A percentile compares a stretch with the other conserved stretches of the same genome.
Conservation (phyloP, 768 basidiomycete genomes). For the Favolaschia claudopus region DNA sequence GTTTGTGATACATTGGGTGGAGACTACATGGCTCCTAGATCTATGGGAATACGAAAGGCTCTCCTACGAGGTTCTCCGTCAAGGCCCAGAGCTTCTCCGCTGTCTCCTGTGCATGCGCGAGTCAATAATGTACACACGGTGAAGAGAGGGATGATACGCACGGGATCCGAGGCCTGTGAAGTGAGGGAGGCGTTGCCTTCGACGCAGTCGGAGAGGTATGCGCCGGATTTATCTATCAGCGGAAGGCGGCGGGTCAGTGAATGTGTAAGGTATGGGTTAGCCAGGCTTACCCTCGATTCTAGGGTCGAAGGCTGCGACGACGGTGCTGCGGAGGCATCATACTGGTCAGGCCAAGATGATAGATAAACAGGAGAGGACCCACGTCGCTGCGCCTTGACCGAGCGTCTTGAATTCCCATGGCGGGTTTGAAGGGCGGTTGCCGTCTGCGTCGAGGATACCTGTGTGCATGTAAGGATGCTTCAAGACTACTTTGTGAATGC, state of each 20-base stretch:
- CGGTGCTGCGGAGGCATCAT: neutral
- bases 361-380: neutral
- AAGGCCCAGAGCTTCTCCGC: neutral
- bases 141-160: neutral
- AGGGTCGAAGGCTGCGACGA: conserved; percentile 18
- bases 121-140: no score
- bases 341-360: neutral
- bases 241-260: neutral
- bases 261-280: neutral
- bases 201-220: conserved; percentile 6
- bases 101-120: neutral
- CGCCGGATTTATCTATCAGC: neutral
- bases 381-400: conserved; percentile 19
- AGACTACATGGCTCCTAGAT: no score
- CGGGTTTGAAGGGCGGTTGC: neutral
- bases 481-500: neutral
- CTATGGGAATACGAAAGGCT: no score
- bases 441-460: conserved; percentile 4
- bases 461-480: neutral
- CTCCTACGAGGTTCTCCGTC: conserved; percentile 5
- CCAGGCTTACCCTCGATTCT: conserved; percentile 1
- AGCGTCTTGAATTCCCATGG: neutral
- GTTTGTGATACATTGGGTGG: no score
- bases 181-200: neutral
- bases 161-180: conserved; percentile 6